phyloP scores from a whole-genome alignment of 129 eudicot genomes.

The Flaveria brownii region DNA sequence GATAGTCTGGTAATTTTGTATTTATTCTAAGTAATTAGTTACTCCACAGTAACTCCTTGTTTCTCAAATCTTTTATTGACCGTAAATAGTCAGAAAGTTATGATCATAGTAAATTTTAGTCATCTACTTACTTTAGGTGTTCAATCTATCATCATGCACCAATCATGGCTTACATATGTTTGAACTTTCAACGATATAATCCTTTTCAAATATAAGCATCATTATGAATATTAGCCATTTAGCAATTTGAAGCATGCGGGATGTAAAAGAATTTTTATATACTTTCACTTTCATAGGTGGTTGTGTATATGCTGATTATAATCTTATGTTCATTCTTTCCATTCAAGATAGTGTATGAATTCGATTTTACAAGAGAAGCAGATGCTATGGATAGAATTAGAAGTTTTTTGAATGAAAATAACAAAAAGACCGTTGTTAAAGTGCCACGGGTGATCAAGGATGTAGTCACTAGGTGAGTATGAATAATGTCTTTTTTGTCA shows the following conservation, averaged over 20 bases:
- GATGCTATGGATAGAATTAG: constrained; percentile 86
- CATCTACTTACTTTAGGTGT: not conserved
- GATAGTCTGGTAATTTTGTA: not conserved
- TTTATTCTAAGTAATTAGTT: not conserved
- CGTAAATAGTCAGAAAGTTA: not conserved
- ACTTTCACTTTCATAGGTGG: not conserved
- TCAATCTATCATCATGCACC: not conserved
- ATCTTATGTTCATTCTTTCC: constrained; percentile 32
- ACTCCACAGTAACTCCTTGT: not conserved
- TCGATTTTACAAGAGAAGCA: constrained; percentile 93
- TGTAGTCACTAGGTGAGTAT: constrained; percentile 72
- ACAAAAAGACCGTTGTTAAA: constrained; percentile 65
- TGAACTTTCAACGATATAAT: not conserved
- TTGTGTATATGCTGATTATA: constrained; percentile 29
- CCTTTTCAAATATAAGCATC: not conserved
- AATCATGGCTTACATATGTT: not conserved
- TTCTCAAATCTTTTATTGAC: not conserved
- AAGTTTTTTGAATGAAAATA: constrained; percentile 54
- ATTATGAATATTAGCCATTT: constrained; percentile 16
- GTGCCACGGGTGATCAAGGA: constrained; percentile 70
- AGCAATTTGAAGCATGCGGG: constrained; percentile 15
- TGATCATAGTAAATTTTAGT: not conserved
- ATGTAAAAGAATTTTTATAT: not conserved
- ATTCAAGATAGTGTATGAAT: constrained; percentile 89
- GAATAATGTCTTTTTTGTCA: not conserved